These are phyloP conservation scores for Jamesozyma piceae DNA, from an alignment of 805 yeast genomes.

Conservation along the genomic window DNA sequence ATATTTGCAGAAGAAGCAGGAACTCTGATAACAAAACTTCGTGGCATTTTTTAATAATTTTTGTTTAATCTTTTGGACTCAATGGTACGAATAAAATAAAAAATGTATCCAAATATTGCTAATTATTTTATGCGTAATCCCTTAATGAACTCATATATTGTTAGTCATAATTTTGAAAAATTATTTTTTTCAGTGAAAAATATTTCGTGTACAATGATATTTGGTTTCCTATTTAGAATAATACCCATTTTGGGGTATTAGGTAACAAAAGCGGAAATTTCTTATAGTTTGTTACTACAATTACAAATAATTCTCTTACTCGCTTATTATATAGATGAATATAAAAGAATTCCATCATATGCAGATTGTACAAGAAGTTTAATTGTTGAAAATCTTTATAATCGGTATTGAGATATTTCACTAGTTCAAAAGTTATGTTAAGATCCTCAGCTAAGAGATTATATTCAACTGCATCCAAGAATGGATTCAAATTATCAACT, in stretches of 20 bases:
- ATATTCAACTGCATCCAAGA: slow-evolving; percentile 19
- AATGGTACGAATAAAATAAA: no score
- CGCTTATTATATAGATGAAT: neutral
- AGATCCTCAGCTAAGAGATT: slow-evolving; percentile 8
- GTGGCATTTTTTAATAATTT: slow-evolving; percentile 33
- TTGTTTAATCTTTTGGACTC: no score
- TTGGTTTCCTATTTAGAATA: neutral
- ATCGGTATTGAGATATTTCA: neutral
- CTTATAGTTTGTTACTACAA: neutral
- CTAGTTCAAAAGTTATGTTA: slow-evolving; percentile 5
- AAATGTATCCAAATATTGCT: no score
- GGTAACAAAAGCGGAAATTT: neutral
- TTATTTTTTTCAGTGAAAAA: no score
- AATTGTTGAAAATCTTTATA: no score
- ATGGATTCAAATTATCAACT: slow-evolving; percentile 30
- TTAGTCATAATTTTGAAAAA: neutral
- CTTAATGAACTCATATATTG: no score
- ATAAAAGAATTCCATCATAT: no score
- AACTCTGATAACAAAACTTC: slow-evolving; percentile 55
- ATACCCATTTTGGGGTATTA: neutral
- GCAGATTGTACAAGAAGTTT: no score
- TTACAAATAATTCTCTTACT: neutral
- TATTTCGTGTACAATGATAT: neutral
- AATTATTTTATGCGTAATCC: no score
- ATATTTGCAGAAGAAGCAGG: slow-evolving; percentile 98